Percentiles rank a stretch among this genome's conserved stretches.
Evolutionary conservation across 768 basidiomycete genomes (phyloP).

Genomic region (Rhizopogon roseolus): DNA sequence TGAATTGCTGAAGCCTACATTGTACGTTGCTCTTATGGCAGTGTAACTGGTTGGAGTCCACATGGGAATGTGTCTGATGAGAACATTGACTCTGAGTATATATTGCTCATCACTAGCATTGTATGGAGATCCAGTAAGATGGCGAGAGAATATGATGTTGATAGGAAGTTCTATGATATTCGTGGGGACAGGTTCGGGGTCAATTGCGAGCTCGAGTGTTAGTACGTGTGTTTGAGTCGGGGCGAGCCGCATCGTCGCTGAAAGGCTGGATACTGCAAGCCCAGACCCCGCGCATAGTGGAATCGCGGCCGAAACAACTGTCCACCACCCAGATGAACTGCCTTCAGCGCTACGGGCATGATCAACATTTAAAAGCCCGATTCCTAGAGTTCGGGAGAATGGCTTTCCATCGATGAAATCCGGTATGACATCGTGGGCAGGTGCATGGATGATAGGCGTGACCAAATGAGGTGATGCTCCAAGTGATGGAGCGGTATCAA

Average conservation of each 20-base stretch:
- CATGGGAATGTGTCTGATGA: slow-evolving; percentile 38
- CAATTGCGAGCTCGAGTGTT: slow-evolving; percentile 42
- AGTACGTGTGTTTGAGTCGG: slow-evolving; percentile 61
- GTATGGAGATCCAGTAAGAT: neutral
- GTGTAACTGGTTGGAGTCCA: slow-evolving; percentile 34
- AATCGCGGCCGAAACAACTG: slow-evolving; percentile 25
- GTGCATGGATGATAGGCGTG: slow-evolving; percentile 33
- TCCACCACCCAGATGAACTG: slow-evolving; percentile 48
- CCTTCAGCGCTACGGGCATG: neutral
- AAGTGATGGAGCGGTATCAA: slow-evolving; percentile 25
- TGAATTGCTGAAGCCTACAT: slow-evolving; percentile 50
- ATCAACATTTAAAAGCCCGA: slow-evolving; percentile 50
- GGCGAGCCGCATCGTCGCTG: slow-evolving; percentile 34
- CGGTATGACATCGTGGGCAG: slow-evolving; percentile 50
- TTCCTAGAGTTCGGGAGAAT: slow-evolving; percentile 66
- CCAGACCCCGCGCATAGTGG: neutral
- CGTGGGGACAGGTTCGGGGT: slow-evolving; percentile 23
- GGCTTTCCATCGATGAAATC: slow-evolving; percentile 74
- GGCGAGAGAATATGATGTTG: slow-evolving; percentile 24
- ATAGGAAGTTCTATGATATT: slow-evolving; percentile 34
- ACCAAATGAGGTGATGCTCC: neutral
- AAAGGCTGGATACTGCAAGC: slow-evolving; percentile 17
- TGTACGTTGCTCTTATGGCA: slow-evolving; percentile 53
- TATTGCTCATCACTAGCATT: neutral
- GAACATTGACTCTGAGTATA: slow-evolving; percentile 33